Evolutionary conservation across 371 early-diverging fungal species (phyloP).

Genomic region (Mucor racemosus): DNA sequence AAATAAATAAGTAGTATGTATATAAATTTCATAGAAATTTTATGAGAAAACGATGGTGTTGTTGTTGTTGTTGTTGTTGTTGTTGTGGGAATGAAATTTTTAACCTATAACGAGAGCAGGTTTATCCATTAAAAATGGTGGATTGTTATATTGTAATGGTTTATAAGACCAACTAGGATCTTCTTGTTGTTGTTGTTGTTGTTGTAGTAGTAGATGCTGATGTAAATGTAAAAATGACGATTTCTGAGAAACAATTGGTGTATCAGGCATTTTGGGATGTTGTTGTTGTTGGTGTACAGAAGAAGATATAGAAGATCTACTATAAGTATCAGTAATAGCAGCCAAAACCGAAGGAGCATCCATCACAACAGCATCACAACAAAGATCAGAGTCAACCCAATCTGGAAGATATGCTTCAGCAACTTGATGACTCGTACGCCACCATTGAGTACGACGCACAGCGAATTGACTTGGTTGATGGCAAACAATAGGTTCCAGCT

Average conservation of each 20-base stretch:
- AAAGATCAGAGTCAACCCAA: conserved; percentile 21
- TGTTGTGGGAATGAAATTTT: not conserved
- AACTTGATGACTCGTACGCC: conserved; percentile 29
- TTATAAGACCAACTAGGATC: not conserved
- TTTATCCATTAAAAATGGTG: conserved; percentile 14
- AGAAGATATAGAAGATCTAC: conserved; percentile 4
- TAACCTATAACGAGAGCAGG: conserved; percentile 8
- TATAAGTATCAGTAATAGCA: conserved; percentile 16
- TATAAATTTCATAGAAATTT: no score
- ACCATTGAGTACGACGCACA: conserved; percentile 23
- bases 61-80: no score
- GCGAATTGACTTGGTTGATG: conserved; percentile 21
- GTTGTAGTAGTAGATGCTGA: not conserved
- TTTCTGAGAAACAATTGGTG: conserved; percentile 13
- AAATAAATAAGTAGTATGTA: no score
- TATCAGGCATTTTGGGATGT: conserved; percentile 1
- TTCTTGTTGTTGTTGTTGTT: not conserved
- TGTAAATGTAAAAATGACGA: conserved; percentile 11
- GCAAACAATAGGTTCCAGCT: not conserved
- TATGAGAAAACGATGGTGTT: not conserved
- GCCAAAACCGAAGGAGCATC: conserved; percentile 14
- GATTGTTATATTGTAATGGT: conserved; percentile 20
- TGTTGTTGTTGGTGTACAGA: not conserved
- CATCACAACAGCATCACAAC: conserved; percentile 16
- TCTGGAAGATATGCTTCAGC: conserved; percentile 36